Percentiles rank a stretch among this genome's conserved stretches.
Evolutionary conservation across 306 rosid species (phyloP).

Genomic region (Potentilla sterilis): DNA sequence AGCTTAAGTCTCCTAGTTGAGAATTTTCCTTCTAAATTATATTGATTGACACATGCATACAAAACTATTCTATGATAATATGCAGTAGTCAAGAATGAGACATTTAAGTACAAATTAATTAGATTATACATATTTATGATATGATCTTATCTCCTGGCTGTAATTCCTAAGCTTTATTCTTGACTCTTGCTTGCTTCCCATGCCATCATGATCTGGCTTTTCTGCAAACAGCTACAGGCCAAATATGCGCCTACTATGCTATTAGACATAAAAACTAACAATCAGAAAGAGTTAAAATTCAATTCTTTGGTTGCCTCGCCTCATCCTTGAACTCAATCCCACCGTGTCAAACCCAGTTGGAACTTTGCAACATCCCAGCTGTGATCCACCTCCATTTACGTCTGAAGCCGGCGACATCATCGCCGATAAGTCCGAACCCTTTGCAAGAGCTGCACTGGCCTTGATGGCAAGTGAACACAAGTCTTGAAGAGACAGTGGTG

Average conservation of each 20-base stretch:
- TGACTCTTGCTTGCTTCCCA: slow-evolving; percentile 2
- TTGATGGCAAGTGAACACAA: slow-evolving; percentile 51
- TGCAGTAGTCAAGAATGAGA: neutral
- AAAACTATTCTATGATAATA: neutral
- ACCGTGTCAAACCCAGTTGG: slow-evolving; percentile 3
- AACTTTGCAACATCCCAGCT: neutral
- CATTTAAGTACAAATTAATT: neutral
- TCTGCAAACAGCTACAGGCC: neutral
- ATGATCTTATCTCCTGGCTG: neutral
- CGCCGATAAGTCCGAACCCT: neutral
- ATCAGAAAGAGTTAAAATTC: neutral
- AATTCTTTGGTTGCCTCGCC: slow-evolving; percentile 20
- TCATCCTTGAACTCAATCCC: neutral
- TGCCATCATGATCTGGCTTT: neutral
- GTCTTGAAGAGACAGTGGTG: slow-evolving; percentile 47
- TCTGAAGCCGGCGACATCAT: neutral
- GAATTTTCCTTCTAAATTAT: neutral
- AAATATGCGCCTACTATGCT: neutral
- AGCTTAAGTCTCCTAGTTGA: neutral
- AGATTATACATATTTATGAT: neutral
- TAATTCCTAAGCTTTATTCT: neutral
- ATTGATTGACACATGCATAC: neutral
- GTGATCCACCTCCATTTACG: neutral
- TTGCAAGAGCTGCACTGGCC: slow-evolving; percentile 52
- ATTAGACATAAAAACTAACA: too few relatives aligned